Evolutionary conservation across 257 asterid species (phyloP), one percentile per base, ranked within the genome.

Genomic region (Buddleja alternifolia): DNA sequence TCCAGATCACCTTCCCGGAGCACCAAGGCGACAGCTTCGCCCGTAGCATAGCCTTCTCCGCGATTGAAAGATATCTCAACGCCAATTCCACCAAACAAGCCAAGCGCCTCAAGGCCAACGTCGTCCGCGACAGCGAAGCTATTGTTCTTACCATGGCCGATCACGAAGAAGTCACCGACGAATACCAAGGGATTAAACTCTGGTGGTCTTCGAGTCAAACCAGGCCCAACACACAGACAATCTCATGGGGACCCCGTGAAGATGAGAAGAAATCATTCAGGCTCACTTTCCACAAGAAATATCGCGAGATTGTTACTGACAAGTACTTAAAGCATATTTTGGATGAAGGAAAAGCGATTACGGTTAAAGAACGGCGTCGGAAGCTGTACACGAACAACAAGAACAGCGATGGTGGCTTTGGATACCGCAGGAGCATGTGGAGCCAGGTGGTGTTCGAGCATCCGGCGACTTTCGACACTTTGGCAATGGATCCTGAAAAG

Each of bases 111-210:
- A 60, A 71, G 15, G 92, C 89, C 58, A 73, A 46, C 16, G 74
- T 75, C 1, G 40, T 73, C 15, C 76, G 74, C 9, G 87, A 85
- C 67, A 71, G 71, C 14, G 82, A 83, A 8, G 37, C 83, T 36
- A 42, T 85, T 51, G 85, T 88, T 3, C 84, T 85, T 8, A 67
- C 74, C 54, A 88, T 88, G 88, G 85, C 78, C n/a, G 82, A 83
- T 7, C 63, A 75, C 39, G 86, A 88, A 61, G 92, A 85, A 73
- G 86, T 83, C 67, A 67, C 77, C 15, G 95, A 88, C 32, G 78
- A 71, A 19, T 88, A 20, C 58, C 0, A 17, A 10, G 90, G 85
- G 7, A 41, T 82, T 40, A 78, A 80, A 48, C 74, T 85, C 4
- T 73, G 85, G 83, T 87, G 95, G 95, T 15, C 84, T 29, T 85